Conservation (phyloP, 2,329 filamentous ascomycete species). For the Sporothrix schenckii region DNA sequence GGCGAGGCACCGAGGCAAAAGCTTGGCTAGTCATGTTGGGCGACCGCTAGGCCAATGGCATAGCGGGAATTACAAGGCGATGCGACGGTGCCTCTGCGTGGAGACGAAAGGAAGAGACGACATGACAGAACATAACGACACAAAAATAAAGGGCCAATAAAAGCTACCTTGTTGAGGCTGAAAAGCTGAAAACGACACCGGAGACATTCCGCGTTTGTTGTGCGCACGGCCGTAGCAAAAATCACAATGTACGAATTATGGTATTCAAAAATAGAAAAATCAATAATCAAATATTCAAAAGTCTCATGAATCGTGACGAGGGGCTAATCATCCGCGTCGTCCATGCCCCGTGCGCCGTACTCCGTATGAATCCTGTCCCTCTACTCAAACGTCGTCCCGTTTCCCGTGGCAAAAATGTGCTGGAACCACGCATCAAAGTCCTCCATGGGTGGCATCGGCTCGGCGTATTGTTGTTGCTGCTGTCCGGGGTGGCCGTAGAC, state of each 20-base stretch:
- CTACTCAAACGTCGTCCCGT: slow-evolving; percentile 27
- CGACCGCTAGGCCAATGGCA: background rate
- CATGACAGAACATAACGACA: background rate
- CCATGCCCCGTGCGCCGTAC: background rate
- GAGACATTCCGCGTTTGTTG: background rate
- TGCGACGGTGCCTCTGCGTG: too few relatives aligned
- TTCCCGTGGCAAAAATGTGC: slow-evolving; percentile 32
- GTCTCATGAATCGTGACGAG: background rate
- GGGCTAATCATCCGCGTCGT: background rate
- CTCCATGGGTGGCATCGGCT: slow-evolving; percentile 29
- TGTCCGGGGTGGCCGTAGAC: background rate
- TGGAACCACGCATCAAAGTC: slow-evolving; percentile 38
- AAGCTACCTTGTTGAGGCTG: background rate
- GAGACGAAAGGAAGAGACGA: too few relatives aligned
- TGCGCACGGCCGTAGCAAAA: background rate
- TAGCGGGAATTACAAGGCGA: background rate
- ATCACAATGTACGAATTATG: background rate
- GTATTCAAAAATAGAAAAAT: background rate
- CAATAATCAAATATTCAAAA: background rate
- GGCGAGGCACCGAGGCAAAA: too few relatives aligned
- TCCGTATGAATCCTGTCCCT: background rate
- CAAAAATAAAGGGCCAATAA: background rate
- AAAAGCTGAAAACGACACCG: background rate
- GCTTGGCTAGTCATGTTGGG: too few relatives aligned
- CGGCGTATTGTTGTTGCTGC: background rate